A percentile compares a stretch with the other conserved stretches of the same genome.
phyloP scores from a whole-genome alignment of 2,329 filamentous ascomycete genomes.

The Stagonosporopsis tanaceti region DNA sequence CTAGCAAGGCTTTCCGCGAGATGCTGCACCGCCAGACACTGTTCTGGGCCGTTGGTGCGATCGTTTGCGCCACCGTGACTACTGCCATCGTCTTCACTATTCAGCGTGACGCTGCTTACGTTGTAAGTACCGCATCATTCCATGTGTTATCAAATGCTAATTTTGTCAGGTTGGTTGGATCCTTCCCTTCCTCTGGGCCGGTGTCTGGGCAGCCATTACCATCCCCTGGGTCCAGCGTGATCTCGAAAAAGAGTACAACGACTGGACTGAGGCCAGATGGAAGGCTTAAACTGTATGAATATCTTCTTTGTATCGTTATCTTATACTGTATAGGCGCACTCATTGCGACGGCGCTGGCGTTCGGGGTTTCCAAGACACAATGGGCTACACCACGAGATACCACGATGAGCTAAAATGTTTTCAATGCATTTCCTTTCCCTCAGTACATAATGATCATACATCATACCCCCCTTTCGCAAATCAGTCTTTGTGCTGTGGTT shows the following conservation, averaged over 20 bases:
- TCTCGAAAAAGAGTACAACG: conserved; percentile 45
- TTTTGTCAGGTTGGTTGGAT: conserved; percentile 55
- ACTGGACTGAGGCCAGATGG: conserved; percentile 49
- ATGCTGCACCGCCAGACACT: conserved; percentile 62
- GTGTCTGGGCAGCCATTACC: conserved; percentile 56
- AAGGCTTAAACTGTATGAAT: conserved; percentile 38
- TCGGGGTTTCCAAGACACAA: not conserved
- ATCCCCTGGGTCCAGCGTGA: conserved; percentile 55
- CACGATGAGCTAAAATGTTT: conserved; percentile 14
- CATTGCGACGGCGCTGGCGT: conserved; percentile 18
- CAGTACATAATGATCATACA: not conserved
- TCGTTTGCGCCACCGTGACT: conserved; percentile 51
- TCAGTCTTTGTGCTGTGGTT: not conserved
- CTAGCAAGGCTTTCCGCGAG: conserved; percentile 61
- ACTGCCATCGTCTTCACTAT: conserved; percentile 59
- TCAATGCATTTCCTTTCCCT: not conserved
- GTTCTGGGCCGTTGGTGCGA: conserved; percentile 61
- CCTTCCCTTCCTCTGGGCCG: conserved; percentile 60
- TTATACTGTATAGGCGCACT: conserved; percentile 4
- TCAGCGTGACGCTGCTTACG: conserved; percentile 56
- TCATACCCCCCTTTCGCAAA: no score
- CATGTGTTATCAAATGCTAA: not conserved
- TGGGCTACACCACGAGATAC: conserved; percentile 7
- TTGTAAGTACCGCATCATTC: conserved; percentile 46
- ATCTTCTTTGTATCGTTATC: conserved; percentile 13